phyloP scores from a whole-genome alignment of 2,329 filamentous ascomycete genomes.

The Venturia effusa region DNA sequence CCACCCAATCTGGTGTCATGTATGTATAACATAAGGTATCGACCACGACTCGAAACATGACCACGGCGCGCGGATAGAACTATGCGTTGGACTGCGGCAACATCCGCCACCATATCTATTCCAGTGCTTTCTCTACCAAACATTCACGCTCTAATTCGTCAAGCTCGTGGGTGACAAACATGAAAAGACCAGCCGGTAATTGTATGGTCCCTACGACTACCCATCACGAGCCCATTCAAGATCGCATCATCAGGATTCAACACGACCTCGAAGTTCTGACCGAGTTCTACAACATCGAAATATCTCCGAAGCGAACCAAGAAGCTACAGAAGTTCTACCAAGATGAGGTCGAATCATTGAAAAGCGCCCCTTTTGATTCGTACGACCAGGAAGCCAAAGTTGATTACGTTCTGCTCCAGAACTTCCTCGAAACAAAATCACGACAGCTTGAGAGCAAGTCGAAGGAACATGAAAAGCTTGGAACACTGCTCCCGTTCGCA shows the following conservation, averaged over 20 bases:
- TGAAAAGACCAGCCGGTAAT: neutral
- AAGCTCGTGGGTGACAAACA: neutral
- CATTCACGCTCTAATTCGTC: neutral
- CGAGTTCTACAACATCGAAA: conserved; percentile 38
- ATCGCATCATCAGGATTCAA: conserved; percentile 21
- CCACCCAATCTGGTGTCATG: neutral
- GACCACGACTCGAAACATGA: neutral
- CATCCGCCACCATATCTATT: neutral
- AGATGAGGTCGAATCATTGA: conserved; percentile 30
- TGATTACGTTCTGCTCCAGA: conserved; percentile 41
- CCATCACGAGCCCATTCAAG: neutral
- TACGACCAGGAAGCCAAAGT: conserved; percentile 34
- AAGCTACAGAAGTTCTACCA: conserved; percentile 32
- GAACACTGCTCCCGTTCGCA: conserved; percentile 36
- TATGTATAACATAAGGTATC: neutral
- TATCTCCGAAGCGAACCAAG: conserved; percentile 31
- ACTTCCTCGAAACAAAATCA: conserved; percentile 27
- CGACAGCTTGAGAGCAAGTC: conserved; percentile 31
- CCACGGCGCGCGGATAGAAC: neutral
- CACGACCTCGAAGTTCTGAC: conserved; percentile 38
- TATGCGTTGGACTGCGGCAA: neutral
- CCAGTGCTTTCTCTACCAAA: neutral
- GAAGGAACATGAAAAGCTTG: conserved; percentile 26
- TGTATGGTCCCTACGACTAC: neutral
- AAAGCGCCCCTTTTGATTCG: conserved; percentile 23